Conservation (phyloP, 2,329 filamentous ascomycete species). For the Verticillium nubilum region DNA sequence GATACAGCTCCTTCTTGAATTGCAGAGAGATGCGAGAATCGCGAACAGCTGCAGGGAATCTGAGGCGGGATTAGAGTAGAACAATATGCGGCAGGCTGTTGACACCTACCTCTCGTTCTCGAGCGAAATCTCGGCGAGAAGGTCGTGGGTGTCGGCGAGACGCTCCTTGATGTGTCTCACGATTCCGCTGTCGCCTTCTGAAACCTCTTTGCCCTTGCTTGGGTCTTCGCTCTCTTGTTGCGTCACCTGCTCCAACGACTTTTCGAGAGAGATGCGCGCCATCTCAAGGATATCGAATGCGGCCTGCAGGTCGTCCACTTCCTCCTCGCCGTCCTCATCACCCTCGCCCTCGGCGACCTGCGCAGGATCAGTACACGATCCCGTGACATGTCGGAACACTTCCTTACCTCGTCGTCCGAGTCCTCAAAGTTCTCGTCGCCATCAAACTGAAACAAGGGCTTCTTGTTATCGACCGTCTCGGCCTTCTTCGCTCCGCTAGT, state of each 20-base stretch:
- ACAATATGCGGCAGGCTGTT: neutral
- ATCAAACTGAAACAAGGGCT: conserved; percentile 83
- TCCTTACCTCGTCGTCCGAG: conserved; percentile 63
- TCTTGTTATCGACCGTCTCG: conserved; percentile 47
- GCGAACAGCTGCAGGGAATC: conserved; percentile 78
- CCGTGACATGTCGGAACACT: neutral
- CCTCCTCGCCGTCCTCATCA: conserved; percentile 46
- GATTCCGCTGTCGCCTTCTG: conserved; percentile 30
- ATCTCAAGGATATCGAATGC: conserved; percentile 84
- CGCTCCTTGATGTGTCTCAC: conserved; percentile 70
- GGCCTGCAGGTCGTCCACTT: conserved; percentile 69
- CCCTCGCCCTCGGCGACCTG: conserved; percentile 30
- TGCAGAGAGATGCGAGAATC: conserved; percentile 75
- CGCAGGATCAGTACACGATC: conserved; percentile 6
- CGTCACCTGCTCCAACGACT: conserved; percentile 39
- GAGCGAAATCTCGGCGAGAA: conserved; percentile 92
- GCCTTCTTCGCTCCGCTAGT: conserved; percentile 34
- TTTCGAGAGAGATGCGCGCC: conserved; percentile 60
- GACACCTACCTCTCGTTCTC: conserved; percentile 73
- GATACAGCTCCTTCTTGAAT: conserved; percentile 73
- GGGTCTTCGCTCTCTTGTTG: conserved; percentile 31
- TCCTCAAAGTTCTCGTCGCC: conserved; percentile 91
- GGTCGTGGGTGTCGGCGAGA: conserved; percentile 86
- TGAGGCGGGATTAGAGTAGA: conserved; percentile 19
- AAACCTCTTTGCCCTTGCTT: conserved; percentile 35